Base-by-base conservation (phyloP, 805 yeast genomes). In the Cyberlindnera meyerae region DNA sequence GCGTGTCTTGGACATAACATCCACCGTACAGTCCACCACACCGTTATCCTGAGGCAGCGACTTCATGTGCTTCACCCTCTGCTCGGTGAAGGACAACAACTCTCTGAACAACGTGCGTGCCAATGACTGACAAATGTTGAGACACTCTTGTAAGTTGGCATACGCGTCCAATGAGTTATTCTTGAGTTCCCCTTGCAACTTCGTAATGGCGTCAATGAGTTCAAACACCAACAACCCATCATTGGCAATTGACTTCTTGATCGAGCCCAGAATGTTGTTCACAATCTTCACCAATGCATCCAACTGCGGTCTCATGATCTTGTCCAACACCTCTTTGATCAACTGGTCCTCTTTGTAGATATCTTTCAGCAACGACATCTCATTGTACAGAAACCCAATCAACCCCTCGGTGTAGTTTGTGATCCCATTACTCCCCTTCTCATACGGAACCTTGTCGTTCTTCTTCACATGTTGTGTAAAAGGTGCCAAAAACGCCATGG, bases 1-100 rank as follows among this genome's bases (percentile, higher is more conserved):
- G 30, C 86, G 68, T 34, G 87, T 61, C 40, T 77, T 69, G 1
- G 88, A 76, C 65, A 84, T 74, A 8, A 79, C 62, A 40, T 82
- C 90, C n/a, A 80, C 79, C 0, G 85, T 79, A 12, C 77, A 69
- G 49, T 79, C 88, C 29, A 83, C 71, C 30, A 86, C 75, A 35
- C 84, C 83, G 47, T 71, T 73, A 43, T 86, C 96, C 31, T 70
- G 70, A 9, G 86, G 82, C 27, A 81, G 54, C 8, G 61, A 51
- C 3, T 68, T 62, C 38, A 75, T 53, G n/a, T 64, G 50, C 13
- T 53, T 59, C 13, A 79, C 73, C 30, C 75, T 65, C 4, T 54
- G 51, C 31, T 77, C 84, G 21, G 84, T 77, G 42, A 68, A 71
- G 30, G 61, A 61, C 39, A 86, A 66, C 33, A 77, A 68, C 37